Evolutionary conservation across 805 yeast genomes (phyloP).

Genomic region (Maudiozyma saulgeensis): DNA sequence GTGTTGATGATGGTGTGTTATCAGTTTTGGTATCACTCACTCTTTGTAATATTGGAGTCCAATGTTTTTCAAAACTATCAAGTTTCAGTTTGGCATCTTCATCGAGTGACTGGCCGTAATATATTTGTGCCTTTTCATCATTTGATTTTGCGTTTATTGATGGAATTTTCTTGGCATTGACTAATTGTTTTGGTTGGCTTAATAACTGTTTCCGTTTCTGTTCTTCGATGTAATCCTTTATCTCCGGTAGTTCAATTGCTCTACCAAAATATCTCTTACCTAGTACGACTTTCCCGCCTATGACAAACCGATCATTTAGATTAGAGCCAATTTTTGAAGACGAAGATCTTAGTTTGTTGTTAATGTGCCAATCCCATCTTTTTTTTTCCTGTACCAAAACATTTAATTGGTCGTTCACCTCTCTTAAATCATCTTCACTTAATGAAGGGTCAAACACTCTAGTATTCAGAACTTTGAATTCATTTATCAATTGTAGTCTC

Average conservation of each 20-base stretch:
- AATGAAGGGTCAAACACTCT: conserved; percentile 53
- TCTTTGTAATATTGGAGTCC: conserved; percentile 10
- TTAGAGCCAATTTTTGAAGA: not conserved
- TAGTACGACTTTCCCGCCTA: conserved; percentile 28
- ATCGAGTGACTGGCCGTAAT: not conserved
- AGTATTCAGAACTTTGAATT: conserved; percentile 51
- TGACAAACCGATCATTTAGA: not conserved
- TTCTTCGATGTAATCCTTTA: conserved; percentile 37
- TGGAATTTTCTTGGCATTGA: conserved; percentile 7
- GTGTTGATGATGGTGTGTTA: not conserved
- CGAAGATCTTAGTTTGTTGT: conserved; percentile 30
- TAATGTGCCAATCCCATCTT: conserved; percentile 73
- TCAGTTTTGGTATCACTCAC: not conserved
- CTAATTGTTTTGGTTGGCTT: conserved; percentile 5
- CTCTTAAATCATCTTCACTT: conserved; percentile 57
- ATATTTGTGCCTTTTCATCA: not conserved
- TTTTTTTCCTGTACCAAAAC: conserved; percentile 54
- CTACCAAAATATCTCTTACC: conserved; percentile 76
- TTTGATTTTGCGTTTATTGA: not conserved
- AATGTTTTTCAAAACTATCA: conserved; percentile 8
- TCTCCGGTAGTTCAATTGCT: conserved; percentile 73
- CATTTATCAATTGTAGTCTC: conserved; percentile 52
- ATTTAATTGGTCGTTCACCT: conserved; percentile 65
- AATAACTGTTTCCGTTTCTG: conserved; percentile 17
- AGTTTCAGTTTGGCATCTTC: not conserved